Conservation (phyloP, 345 rosid species). For the Heritiera littoralis region DNA sequence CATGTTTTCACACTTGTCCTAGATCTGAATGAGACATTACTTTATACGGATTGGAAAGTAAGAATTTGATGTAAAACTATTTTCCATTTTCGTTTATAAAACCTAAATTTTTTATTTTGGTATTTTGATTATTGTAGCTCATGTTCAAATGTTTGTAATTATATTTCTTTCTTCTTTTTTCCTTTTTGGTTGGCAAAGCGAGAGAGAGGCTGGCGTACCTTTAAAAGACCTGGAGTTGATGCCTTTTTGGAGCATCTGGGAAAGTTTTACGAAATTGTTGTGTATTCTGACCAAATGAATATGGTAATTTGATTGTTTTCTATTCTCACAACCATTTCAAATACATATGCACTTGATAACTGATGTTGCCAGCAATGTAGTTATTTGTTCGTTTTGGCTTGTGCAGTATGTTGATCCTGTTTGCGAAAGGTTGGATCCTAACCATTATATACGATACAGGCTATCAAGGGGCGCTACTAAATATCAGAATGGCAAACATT, state of each 20-base stretch:
- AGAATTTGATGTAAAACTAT: neutral
- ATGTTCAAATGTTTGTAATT: neutral
- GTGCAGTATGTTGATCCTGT: conserved; percentile 81
- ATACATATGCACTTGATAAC: neutral
- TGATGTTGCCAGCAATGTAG: conserved; percentile 1
- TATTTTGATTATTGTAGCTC: conserved; percentile 13
- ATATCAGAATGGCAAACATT: conserved; percentile 89
- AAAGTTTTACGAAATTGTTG: conserved; percentile 78
- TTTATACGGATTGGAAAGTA: conserved; percentile 97
- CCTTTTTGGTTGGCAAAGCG: conserved; percentile 51
- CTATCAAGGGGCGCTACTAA: conserved; percentile 82
- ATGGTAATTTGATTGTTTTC: conserved; percentile 54
- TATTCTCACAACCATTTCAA: neutral
- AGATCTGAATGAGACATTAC: conserved; percentile 89
- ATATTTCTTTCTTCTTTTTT: neutral
- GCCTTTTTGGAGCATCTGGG: conserved; percentile 91
- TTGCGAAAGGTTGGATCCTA: conserved; percentile 85
- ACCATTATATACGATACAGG: conserved; percentile 61
- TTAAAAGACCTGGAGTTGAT: conserved; percentile 97
- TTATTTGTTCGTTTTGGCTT: conserved; percentile 21
- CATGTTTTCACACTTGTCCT: conserved; percentile 89
- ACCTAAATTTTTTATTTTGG: neutral
- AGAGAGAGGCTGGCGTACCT: conserved; percentile 99
- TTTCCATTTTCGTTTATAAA: neutral
- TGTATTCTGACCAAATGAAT: conserved; percentile 78